Conservation (phyloP, 371 early-diverging fungal species). For the Mucor ambiguus region DNA sequence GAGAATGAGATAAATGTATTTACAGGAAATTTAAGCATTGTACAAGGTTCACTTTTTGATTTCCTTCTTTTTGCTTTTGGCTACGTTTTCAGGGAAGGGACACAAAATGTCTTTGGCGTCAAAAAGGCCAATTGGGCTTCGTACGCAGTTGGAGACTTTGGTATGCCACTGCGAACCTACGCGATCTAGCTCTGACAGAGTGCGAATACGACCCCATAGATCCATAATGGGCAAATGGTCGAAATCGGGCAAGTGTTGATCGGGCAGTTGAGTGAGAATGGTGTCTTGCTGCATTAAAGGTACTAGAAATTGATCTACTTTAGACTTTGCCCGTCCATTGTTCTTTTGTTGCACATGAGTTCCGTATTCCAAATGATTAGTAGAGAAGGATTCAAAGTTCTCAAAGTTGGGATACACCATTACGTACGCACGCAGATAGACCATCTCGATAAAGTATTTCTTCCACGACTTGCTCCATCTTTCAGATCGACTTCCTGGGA, state of each 20-base stretch:
- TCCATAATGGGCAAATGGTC: slow-evolving; percentile 55
- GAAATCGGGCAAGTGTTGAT: slow-evolving; percentile 36
- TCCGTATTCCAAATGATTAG: slow-evolving; percentile 68
- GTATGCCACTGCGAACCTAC: slow-evolving; percentile 46
- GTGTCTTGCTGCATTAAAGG: slow-evolving; percentile 62
- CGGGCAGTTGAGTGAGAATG: slow-evolving; percentile 20
- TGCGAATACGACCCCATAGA: slow-evolving; percentile 56
- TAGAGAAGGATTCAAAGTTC: slow-evolving; percentile 64
- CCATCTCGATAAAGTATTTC: slow-evolving; percentile 66
- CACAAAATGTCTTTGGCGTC: slow-evolving; percentile 16
- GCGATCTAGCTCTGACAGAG: slow-evolving; percentile 43
- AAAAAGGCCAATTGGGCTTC: not conserved
- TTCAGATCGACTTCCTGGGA: slow-evolving; percentile 59
- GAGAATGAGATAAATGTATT: not conserved
- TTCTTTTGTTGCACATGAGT: slow-evolving; percentile 53
- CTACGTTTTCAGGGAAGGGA: slow-evolving; percentile 9
- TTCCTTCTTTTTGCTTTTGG: not conserved
- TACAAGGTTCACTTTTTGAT: not conserved
- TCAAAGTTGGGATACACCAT: slow-evolving; percentile 71
- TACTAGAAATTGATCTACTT: slow-evolving; percentile 52
- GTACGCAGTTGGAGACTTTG: slow-evolving; percentile 49
- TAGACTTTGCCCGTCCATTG: slow-evolving; percentile 35
- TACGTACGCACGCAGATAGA: slow-evolving; percentile 62
- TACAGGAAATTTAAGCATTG: not conserved
- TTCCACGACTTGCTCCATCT: slow-evolving; percentile 72